Percentiles rank a stretch among this genome's conserved stretches.
These are phyloP conservation scores for Rhodotorula sp. DNA, from an alignment of 1,284 basidiomycete species.

Conservation along the genomic window DNA sequence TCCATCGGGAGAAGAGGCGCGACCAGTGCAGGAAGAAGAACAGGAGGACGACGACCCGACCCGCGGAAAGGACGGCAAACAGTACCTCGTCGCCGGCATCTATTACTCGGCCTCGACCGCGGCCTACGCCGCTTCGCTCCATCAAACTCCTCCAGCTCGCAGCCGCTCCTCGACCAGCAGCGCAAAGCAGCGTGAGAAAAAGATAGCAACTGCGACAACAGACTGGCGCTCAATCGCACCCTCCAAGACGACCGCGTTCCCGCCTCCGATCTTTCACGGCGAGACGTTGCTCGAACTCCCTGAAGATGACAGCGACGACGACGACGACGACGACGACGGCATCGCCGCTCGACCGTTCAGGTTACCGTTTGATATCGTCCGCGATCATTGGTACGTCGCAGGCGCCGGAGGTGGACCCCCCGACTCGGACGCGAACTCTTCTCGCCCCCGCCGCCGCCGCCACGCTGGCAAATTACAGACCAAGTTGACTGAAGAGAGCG, in stretches of 20 bases:
- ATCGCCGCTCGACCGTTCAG: conserved; percentile 39
- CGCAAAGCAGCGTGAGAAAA: background rate
- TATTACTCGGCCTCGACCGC: conserved; percentile 17
- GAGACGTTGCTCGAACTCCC: conserved; percentile 4
- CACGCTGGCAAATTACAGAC: no score
- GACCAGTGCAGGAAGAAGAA: background rate
- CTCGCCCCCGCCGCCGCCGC: no score
- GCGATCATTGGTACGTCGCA: conserved; percentile 47
- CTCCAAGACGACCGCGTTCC: background rate
- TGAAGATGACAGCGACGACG: background rate
- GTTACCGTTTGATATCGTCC: conserved; percentile 49
- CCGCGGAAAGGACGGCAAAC: conserved; percentile 23
- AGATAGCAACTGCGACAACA: background rate
- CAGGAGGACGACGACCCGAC: conserved; percentile 1
- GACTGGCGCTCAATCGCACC: conserved; percentile 17
- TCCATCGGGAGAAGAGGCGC: background rate
- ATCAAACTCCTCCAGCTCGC: background rate
- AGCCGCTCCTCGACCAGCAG: no score
- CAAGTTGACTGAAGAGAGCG: no score
- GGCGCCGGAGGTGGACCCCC: no score
- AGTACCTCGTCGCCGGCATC: conserved; percentile 20
- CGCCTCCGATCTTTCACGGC: conserved; percentile 22
- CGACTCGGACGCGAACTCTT: no score
- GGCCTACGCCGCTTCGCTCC: background rate
- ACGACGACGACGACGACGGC: background rate